These are phyloP conservation scores for Trametes punicea DNA, from an alignment of 768 basidiomycete genomes.

Conservation along the genomic window DNA sequence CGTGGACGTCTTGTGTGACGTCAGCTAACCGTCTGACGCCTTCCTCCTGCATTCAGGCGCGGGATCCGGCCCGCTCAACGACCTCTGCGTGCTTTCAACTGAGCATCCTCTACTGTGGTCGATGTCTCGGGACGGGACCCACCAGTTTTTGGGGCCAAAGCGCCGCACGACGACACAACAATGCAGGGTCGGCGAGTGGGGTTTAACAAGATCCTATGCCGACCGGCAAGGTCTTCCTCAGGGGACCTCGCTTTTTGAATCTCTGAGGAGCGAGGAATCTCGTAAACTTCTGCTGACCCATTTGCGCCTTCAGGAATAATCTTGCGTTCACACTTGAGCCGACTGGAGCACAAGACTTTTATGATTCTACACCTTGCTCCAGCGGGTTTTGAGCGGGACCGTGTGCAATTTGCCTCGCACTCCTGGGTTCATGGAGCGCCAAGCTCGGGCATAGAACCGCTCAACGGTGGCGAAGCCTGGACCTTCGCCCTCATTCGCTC, in stretches of 20 bases:
- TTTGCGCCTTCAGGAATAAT: too few species aligned
- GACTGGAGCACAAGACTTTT: too few species aligned
- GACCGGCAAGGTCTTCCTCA: not conserved
- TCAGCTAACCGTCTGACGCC: too few species aligned
- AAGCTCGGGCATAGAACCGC: not conserved
- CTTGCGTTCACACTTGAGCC: too few species aligned
- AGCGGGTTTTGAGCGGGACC: not conserved
- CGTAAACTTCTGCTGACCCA: too few species aligned
- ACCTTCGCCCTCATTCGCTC: slow-evolving; percentile 1
- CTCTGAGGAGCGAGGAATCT: not conserved
- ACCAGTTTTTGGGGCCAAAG: not conserved
- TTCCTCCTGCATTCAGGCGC: too few species aligned
- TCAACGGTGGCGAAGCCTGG: not conserved
- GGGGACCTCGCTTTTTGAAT: not conserved
- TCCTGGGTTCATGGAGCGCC: not conserved
- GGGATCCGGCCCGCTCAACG: too few species aligned
- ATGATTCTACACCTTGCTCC: too few species aligned
- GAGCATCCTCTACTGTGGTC: too few species aligned
- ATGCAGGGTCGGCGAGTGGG: not conserved
- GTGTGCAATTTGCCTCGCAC: not conserved
- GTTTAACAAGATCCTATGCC: not conserved
- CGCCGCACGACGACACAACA: not conserved
- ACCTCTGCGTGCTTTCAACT: too few species aligned
- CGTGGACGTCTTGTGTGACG: too few species aligned
- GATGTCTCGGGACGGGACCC: too few species aligned